Conservation (phyloP, 768 basidiomycete genomes). For the Steccherinum ochraceum region DNA sequence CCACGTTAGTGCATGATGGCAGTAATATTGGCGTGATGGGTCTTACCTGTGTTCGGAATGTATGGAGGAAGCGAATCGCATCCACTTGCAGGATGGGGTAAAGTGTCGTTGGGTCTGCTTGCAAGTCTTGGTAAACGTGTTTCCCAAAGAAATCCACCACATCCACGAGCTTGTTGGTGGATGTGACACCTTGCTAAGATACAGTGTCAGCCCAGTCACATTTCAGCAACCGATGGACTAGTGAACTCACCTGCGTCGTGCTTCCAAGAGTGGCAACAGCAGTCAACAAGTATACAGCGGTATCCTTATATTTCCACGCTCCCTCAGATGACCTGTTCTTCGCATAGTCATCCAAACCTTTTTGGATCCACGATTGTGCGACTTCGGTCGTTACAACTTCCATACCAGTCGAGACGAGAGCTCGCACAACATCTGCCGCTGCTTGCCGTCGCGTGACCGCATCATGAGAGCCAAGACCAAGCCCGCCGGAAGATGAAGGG, state of each 20-base stretch:
- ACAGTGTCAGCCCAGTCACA: background rate
- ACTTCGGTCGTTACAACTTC: conserved; percentile 86
- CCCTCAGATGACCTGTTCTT: conserved; percentile 39
- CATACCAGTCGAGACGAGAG: conserved; percentile 74
- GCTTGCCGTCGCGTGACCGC: conserved; percentile 85
- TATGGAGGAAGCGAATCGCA: conserved; percentile 90
- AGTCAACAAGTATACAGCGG: conserved; percentile 88
- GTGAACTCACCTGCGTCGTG: conserved; percentile 61
- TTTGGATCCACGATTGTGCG: conserved; percentile 77
- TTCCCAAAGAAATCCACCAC: conserved; percentile 95
- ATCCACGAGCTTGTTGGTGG: conserved; percentile 86
- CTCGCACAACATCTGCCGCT: conserved; percentile 92
- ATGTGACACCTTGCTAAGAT: conserved; percentile 82
- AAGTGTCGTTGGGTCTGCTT: conserved; percentile 56
- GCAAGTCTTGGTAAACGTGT: conserved; percentile 83
- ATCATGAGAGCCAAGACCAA: conserved; percentile 47
- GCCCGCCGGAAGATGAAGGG: conserved; percentile 37
- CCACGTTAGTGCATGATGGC: background rate
- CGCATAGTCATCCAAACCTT: conserved; percentile 67
- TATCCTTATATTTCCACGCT: conserved; percentile 91
- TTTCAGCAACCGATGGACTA: background rate
- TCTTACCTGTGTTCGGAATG: conserved; percentile 90
- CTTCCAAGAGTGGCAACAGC: conserved; percentile 88
- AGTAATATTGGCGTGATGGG: background rate
- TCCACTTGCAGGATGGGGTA: conserved; percentile 94